These are phyloP conservation scores for Hyaloscypha hepaticicola DNA, from an alignment of 495 filamentous ascomycete genomes.

Conservation along the genomic window DNA sequence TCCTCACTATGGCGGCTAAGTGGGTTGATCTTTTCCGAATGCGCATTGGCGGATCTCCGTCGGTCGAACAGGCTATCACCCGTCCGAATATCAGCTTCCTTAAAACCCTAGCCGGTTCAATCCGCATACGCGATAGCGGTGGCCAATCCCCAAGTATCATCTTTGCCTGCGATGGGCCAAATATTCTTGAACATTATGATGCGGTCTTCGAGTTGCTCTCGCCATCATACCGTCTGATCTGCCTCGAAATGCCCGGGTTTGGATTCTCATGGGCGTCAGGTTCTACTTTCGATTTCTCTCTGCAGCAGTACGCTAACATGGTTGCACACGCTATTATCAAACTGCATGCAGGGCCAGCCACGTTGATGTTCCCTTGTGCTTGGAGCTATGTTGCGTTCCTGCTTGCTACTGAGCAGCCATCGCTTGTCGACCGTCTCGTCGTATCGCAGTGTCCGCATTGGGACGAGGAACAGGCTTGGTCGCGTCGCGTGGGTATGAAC, in stretches of 20 bases:
- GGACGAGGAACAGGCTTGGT: constrained; percentile 13
- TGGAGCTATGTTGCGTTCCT: constrained; percentile 15
- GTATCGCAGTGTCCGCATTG: constrained; percentile 17
- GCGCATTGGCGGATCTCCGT: constrained; percentile 10
- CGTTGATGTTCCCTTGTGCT: constrained; percentile 18
- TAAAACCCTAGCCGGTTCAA: constrained; percentile 6
- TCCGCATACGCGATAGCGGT: constrained; percentile 15
- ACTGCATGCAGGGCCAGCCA: constrained; percentile 3
- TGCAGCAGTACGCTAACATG: constrained; percentile 10
- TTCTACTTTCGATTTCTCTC: constrained; percentile 15
- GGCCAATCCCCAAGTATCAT: constrained; percentile 5
- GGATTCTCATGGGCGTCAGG: constrained; percentile 11
- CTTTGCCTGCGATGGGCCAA: constrained; percentile 16
- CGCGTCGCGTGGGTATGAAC: constrained; percentile 7
- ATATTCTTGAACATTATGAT: constrained; percentile 15
- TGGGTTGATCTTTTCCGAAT: constrained; percentile 15
- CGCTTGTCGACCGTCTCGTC: constrained; percentile 9
- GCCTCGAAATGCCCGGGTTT: constrained; percentile 15
- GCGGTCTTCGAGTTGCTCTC: constrained; percentile 10
- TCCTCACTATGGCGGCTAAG: constrained; percentile 10
- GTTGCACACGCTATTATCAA: constrained; percentile 8
- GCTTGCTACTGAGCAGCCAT: constrained; percentile 7
- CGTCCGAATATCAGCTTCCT: constrained; percentile 18
- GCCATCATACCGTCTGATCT: constrained; percentile 15
- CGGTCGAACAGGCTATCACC: constrained; percentile 7